Base-by-base conservation (phyloP, 768 basidiomycete genomes). In the Suillus subalutaceus region DNA sequence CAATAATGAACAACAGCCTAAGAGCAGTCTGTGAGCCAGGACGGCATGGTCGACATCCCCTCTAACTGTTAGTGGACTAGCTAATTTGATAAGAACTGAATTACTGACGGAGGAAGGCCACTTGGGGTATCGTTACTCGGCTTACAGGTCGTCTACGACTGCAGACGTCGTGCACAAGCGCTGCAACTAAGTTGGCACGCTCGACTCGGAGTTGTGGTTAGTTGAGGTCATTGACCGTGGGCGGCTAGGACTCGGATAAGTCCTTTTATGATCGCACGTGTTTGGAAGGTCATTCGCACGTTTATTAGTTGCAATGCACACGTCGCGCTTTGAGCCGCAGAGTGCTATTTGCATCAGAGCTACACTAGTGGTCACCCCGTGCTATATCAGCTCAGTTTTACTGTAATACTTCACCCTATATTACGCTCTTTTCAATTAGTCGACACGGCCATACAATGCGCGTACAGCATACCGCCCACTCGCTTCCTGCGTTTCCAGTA, bases 401-500 rank as follows among this genome's bases (percentile, higher is more conserved):
- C 43, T 37, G 37, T 63, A 64, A 37, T n/a, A 44, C 41, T 18
- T 15, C 38, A 62, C 30, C 61, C 59, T 61, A 59, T n/a, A 38
- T 35, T 40, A 65, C 63, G 16, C 18, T 50, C 62, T 26, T 64
- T 65, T 52, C 26, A 38, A 20, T 41, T 23, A 48, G 37, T 18
- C 55, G 15, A 43, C 30, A 13, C 38, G 15, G n/a, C n/a, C 23
- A 37, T 65, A 72, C 35, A 70, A 97, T 97, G 88, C 89, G 96
- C 66, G 87, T 92, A 59, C 83, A 85, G 68, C 96, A 98, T 77
- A 88, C 87, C 4, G 75, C 85, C 30, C 94, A 97, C 71, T 74
- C 88, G n/a, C 83, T 96, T 12, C 84, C 90, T 9, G 79, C 86
- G 1, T 98, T 97, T 75, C 97, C 97, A 0, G 90, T 97, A 60